These are phyloP conservation scores for Tinospora cordifolia DNA, from an alignment of 164 flowering plant species.

Conservation along the genomic window DNA sequence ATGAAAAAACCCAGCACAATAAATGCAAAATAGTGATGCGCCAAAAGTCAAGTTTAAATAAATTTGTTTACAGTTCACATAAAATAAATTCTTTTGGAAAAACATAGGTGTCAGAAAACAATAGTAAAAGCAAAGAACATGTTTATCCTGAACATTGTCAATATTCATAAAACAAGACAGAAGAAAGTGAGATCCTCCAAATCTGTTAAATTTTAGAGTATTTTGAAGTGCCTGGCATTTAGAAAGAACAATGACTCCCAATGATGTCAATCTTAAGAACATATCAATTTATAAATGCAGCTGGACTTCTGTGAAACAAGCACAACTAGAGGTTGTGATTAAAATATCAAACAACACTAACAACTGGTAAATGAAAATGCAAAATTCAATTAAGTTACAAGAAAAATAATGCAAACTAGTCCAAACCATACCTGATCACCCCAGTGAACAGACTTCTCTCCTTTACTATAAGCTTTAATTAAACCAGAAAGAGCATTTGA, in stretches of 20 bases:
- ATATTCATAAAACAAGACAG: no score
- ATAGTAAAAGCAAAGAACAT: no score
- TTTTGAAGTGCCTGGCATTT: background rate
- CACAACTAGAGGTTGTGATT: background rate
- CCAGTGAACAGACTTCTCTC: conserved; percentile 81
- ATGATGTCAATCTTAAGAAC: background rate
- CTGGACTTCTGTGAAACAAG: background rate
- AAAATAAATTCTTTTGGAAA: background rate
- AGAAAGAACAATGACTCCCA: background rate
- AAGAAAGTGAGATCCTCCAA: background rate
- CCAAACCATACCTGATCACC: conserved; percentile 68
- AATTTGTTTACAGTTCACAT: background rate
- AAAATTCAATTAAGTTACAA: background rate
- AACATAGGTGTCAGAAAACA: background rate
- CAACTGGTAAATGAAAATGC: background rate
- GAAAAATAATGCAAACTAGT: background rate
- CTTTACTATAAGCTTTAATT: conserved; percentile 45
- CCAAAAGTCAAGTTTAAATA: background rate
- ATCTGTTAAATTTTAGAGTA: background rate
- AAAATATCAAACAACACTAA: background rate
- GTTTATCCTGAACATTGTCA: no score
- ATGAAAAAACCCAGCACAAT: background rate
- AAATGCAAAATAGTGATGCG: background rate
- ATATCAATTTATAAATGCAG: background rate
- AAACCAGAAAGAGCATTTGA: conserved; percentile 54